Base-by-base conservation (phyloP, 129 eudicot genomes). In the Flaveria trinervia region DNA sequence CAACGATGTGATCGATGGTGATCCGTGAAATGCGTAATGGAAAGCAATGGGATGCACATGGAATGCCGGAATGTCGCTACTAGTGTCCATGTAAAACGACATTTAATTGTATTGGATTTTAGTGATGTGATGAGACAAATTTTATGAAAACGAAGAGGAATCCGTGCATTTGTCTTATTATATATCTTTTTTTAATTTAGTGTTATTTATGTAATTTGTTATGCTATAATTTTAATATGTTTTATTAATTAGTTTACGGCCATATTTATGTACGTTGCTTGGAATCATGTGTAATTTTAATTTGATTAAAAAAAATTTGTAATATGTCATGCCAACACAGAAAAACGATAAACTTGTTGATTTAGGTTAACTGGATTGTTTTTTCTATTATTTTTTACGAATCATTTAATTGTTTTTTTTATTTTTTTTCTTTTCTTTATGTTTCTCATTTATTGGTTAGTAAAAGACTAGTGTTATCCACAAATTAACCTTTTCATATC, bases 31-130 rank as follows among this genome's bases (percentile, higher is more conserved):
- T 45, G 39, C 68, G 64, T 64, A 10, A 10, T 16, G 20, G 67
- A 72, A 79, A 71, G 71, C 36, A 77, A 68, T 68, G 76, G 68
- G 81, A 16, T 77, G 81, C 83, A 64, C 83, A 79, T 79, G 83
- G 50, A 52, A 72, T 79, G 83, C 67, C 65, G 78, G 78, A 64
- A 55, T 10, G 14, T 54, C 36, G 57, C 33, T 64, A 64, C 83
- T 79, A 64, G n/a, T 33, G 46, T 79, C 78, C 78, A 22, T 79
- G 48, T 73, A 73, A 50, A 72, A 72, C 68, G 78, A 72, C 83
- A 65, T 62, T 6, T 67, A 36, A 9, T 67, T 1, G 22, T 66
- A 5, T 67, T 77, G 80, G 74, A 77, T 52, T 52, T 12, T 66
- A 67, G 74, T 51, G 55, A 20, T 57, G 6, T 41, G 28, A 68